Base-by-base conservation (phyloP, 2,329 filamentous ascomycete genomes). In the Penicillium expansum region DNA sequence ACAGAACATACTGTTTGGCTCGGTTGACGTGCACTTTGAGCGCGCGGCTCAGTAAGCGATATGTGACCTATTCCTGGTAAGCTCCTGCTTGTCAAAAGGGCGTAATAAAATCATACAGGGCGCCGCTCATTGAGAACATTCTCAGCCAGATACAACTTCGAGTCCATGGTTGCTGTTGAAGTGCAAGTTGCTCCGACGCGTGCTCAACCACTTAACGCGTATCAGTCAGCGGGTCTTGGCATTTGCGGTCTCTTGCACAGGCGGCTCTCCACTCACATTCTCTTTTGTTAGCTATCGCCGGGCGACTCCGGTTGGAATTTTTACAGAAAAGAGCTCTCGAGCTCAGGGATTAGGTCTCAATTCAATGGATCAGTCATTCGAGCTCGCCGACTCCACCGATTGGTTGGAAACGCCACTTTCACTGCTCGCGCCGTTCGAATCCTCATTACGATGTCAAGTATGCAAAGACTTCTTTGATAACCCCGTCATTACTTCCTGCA, bases 401-500 rank as follows among this genome's bases (percentile, higher is more conserved):
- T 81, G 78, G 78, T 70, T 80, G 45, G 65, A 68, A 39, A 80
- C 79, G 41, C 78, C 79, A 42, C 72, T 81, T 53, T 69, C 71
- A 14, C 62, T 71, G 33, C 70, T 80, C 41, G 71, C 74, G 55
- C 75, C 74, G 45, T 68, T 99, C 61, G 94, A 99, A 69, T 86
- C 89, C 58, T 86, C 92, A 3, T 81, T 99, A 20, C 90, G 94
- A 66, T 99, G 94, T 76, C 91, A 97, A 75, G 90, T 99, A 58
- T 99, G 94, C 84, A 97, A 97, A 73, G 95, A 99, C 74, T 96
- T 97, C 76, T 97, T 90, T 78, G 86, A 86, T 59, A 96, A 92
- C 49, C 94, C 94, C 0, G 94, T 99, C 84, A 88, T 97, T 61
- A 99, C 94, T 0, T 90, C 90, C 1, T 99, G 94, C 77, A 89